A percentile compares a stretch with the other conserved stretches of the same genome.
These are phyloP conservation scores for Colletotrichum horii DNA, from an alignment of 2,329 filamentous ascomycete species.

Conservation along the genomic window DNA sequence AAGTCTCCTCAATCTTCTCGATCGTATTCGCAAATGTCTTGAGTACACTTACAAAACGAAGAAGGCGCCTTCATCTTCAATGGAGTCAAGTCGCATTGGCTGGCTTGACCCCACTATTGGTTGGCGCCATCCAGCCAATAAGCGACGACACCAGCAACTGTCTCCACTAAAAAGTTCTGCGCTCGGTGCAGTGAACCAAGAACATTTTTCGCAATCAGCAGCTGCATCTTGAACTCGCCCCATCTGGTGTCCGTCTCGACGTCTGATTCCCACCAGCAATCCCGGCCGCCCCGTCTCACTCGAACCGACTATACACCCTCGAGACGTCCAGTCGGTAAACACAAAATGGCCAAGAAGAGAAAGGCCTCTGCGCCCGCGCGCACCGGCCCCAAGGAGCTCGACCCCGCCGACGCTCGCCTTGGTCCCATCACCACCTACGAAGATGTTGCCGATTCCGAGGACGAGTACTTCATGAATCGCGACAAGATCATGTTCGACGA, in stretches of 20 bases:
- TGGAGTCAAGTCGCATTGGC: neutral
- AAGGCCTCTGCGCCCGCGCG: conserved; percentile 65
- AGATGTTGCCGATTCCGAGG: conserved; percentile 91
- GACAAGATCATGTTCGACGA: conserved; percentile 90
- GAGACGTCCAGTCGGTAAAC: conserved; percentile 4
- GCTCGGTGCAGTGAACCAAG: neutral
- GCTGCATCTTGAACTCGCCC: neutral
- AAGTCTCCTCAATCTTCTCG: neutral
- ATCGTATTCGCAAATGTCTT: neutral
- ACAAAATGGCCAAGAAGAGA: conserved; percentile 68
- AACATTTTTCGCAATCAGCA: conserved; percentile 17
- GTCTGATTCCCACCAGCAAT: neutral
- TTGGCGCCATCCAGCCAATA: neutral
- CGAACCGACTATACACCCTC: neutral
- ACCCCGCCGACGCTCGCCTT: conserved; percentile 66
- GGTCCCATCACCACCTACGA: conserved; percentile 69
- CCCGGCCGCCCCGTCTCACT: neutral
- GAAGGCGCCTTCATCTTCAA: neutral
- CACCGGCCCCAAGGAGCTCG: conserved; percentile 58
- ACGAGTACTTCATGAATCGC: conserved; percentile 87
- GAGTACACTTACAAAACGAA: neutral
- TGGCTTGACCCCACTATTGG: neutral
- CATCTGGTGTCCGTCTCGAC: neutral
- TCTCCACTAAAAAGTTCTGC: conserved; percentile 25
- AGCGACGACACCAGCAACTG: neutral